Percentiles rank a stretch among this genome's conserved stretches.
Evolutionary conservation across 495 filamentous ascomycete genomes (phyloP).

Genomic region (Xylaria acuta): DNA sequence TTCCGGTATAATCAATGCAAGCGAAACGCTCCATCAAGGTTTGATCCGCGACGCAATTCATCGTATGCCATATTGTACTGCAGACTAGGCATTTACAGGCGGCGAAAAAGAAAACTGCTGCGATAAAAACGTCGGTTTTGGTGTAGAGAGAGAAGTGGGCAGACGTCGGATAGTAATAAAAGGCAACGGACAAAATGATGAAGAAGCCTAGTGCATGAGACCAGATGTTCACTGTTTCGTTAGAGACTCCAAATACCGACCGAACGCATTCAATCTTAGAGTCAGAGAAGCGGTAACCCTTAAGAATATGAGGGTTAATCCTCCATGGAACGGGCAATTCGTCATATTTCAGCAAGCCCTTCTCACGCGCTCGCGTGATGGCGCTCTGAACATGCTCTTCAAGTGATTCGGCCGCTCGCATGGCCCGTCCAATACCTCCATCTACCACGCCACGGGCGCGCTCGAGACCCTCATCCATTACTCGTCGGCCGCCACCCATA

Average conservation of each 20-base stretch:
- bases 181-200: conserved; percentile 85
- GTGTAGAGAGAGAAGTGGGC: conserved; percentile 86
- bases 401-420: conserved; percentile 75
- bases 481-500: conserved; percentile 73
- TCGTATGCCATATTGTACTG: conserved; percentile 96
- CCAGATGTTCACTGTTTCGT: conserved; percentile 98
- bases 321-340: conserved; percentile 93
- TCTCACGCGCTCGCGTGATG: conserved; percentile 76
- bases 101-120: conserved; percentile 95
- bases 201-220: conserved; percentile 87
- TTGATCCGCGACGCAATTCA: conserved; percentile 92
- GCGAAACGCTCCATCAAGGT: conserved; percentile 92
- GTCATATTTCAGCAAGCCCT: conserved; percentile 84
- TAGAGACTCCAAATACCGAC: conserved; percentile 82
- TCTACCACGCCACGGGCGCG: conserved; percentile 81
- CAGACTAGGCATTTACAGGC: conserved; percentile 96
- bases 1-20: conserved; percentile 98
- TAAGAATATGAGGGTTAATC: conserved; percentile 90
- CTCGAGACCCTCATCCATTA: conserved; percentile 75
- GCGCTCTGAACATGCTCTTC: conserved; percentile 82
- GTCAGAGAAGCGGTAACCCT: conserved; percentile 91
- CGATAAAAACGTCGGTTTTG: conserved; percentile 84
- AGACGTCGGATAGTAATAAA: conserved; percentile 93
- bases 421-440: conserved; percentile 80
- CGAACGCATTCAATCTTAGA: conserved; percentile 84